Percentiles rank a stretch among this genome's conserved stretches.
Conservation (phyloP, 495 filamentous ascomycete genomes). For the Bryoglossum gracile region DNA sequence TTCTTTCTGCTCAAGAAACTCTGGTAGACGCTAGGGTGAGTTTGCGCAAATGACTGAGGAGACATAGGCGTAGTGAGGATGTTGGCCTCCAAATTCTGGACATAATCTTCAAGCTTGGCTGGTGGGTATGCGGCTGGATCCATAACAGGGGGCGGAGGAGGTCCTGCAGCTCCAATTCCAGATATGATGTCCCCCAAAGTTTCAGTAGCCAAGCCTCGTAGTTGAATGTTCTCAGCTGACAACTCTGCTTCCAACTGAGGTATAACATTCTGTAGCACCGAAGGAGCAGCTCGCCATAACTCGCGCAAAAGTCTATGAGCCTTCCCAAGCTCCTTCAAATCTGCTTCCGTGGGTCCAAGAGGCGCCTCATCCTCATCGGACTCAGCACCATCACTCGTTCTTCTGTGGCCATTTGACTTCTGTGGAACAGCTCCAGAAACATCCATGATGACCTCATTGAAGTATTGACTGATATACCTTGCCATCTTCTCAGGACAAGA, state of each 20-base stretch:
- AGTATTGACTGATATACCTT: conserved; percentile 88
- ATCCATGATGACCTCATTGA: conserved; percentile 92
- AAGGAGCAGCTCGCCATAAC: conserved; percentile 86
- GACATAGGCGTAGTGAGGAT: conserved; percentile 72
- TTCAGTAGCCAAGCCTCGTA: conserved; percentile 82
- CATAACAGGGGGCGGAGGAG: conserved; percentile 61
- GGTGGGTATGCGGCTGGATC: conserved; percentile 79
- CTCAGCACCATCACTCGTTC: conserved; percentile 39
- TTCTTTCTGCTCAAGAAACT: conserved; percentile 74
- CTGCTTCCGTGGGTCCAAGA: conserved; percentile 63
- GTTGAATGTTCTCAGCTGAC: conserved; percentile 75
- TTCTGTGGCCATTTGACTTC: conserved; percentile 42
- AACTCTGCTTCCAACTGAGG: conserved; percentile 92
- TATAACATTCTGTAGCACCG: conserved; percentile 86
- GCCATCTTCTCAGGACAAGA: conserved; percentile 89
- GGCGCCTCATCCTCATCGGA: conserved; percentile 64
- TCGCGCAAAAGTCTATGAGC: conserved; percentile 86
- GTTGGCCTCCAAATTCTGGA: conserved; percentile 45
- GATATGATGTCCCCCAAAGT: conserved; percentile 91
- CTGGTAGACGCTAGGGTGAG: conserved; percentile 67
- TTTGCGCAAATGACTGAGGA: conserved; percentile 74
- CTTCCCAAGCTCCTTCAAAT: conserved; percentile 79
- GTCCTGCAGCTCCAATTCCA: conserved; percentile 83
- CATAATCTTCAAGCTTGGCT: conserved; percentile 53
- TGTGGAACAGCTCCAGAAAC: conserved; percentile 50